Evolutionary conservation across 208 protist species (phyloP).

Genomic region (Angomonas deanei): DNA sequence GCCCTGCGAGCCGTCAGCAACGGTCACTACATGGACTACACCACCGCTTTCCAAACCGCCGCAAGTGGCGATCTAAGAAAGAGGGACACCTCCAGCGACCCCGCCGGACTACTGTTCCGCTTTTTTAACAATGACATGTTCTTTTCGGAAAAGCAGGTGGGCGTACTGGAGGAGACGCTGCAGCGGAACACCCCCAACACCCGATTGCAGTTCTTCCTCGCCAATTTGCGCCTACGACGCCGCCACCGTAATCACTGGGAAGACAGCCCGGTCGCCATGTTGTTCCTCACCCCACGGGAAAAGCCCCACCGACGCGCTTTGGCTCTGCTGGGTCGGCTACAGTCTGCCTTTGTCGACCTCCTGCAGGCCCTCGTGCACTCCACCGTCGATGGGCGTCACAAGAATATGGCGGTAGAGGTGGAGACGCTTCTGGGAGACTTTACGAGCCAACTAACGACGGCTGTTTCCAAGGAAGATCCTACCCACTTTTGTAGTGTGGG

Average conservation of each 20-base stretch:
- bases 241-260: slow-evolving; percentile 72
- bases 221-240: slow-evolving; percentile 57
- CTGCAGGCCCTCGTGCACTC: slow-evolving; percentile 11
- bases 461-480: slow-evolving; percentile 7
- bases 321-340: slow-evolving; percentile 27
- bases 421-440: slow-evolving; percentile 28
- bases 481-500: not conserved
- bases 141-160: slow-evolving; percentile 52
- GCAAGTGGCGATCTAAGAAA: slow-evolving; percentile 7
- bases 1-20: slow-evolving; percentile 45
- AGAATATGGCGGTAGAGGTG: slow-evolving; percentile 7
- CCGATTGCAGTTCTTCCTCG: slow-evolving; percentile 62
- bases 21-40: slow-evolving; percentile 47
- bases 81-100: slow-evolving; percentile 17
- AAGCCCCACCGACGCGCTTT: slow-evolving; percentile 26
- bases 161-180: slow-evolving; percentile 50
- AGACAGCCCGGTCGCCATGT: slow-evolving; percentile 59
- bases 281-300: slow-evolving; percentile 47
- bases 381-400: not conserved
- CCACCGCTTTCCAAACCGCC: slow-evolving; percentile 24
- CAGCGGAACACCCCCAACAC: slow-evolving; percentile 19
- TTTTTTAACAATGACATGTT: slow-evolving; percentile 90
- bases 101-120: slow-evolving; percentile 47
- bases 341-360: slow-evolving; percentile 29
- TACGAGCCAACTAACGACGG: slow-evolving; percentile 15